Evolutionary conservation across 306 rosid species (phyloP), one percentile per base, ranked within the genome.

Genomic region (Astragalus membranaceus): DNA sequence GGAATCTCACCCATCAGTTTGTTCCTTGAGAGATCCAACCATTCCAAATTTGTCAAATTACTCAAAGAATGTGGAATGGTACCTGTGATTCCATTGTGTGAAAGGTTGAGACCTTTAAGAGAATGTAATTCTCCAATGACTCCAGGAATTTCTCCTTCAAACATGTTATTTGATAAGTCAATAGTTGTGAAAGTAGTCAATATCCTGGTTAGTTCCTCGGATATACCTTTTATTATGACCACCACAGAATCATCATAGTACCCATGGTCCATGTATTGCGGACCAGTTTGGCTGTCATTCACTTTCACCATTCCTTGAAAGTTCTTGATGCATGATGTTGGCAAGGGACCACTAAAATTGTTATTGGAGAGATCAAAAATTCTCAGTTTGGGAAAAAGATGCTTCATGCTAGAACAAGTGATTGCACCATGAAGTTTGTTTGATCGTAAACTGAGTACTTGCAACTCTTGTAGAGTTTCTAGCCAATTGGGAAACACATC

Each of bases 1-100:
- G 87, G 87, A 70, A 80, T 75, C 1, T 71, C 15, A 0, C 84
- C 82, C 0, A 0, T 7, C 3, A 82, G 57, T 1, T 33, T 10
- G 26, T 82, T 85, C 46, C 72, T 51, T 11, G 84, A 83, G 12
- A 86, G 76, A 33, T 79, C 86, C 26, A 86, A 59, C 75, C 73
- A 57, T 17, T 84, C 80, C 8, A 81, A 37, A 20, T 26, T 70
- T 3, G 3, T 63, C 67, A 86, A 54, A 10, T 65, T 17, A 10
- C 67, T 44, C n/a, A 87, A 14, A 0, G 76, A 64, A 1, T 29
- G 15, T 8, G 87, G 87, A 66, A 84, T 78, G 3, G 1, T 8
- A 16, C 87, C 83, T 3, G 8, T 69, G 39, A 82, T 69, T 39
- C 7, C 13, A 47, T 87, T 83, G 10, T 76, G 73, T 0, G 85